Conservation (phyloP, 2,329 filamentous ascomycete species). For the Aulographum hederae region DNA sequence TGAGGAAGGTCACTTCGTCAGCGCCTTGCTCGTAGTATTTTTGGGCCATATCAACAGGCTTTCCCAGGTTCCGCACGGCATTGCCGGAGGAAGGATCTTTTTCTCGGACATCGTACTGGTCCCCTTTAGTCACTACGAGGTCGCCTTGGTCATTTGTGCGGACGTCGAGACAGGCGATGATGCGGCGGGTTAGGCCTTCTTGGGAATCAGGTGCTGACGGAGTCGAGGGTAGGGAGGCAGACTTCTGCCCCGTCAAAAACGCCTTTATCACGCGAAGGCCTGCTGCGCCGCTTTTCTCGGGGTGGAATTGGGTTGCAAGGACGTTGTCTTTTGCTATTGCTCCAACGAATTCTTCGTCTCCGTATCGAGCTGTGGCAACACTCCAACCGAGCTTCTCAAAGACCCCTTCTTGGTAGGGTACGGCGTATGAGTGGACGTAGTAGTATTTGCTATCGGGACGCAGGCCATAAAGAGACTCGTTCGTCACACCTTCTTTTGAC, state of each 20-base stretch:
- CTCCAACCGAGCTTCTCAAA: conserved; percentile 74
- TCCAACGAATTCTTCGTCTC: conserved; percentile 75
- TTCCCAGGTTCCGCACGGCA: conserved; percentile 78
- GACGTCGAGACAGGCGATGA: conserved; percentile 94
- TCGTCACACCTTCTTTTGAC: conserved; percentile 18
- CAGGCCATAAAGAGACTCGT: conserved; percentile 56
- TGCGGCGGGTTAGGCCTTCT: conserved; percentile 71
- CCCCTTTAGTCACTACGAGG: conserved; percentile 92
- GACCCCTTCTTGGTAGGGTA: conserved; percentile 52
- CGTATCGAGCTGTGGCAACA: conserved; percentile 81
- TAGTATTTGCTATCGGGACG: conserved; percentile 83
- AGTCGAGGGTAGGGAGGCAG: conserved; percentile 29
- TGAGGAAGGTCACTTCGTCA: conserved; percentile 92
- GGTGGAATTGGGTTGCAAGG: conserved; percentile 90
- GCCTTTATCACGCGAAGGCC: conserved; percentile 69
- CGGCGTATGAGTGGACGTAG: conserved; percentile 92
- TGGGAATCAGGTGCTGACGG: conserved; percentile 9
- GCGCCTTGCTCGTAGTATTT: conserved; percentile 93
- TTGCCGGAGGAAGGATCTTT: conserved; percentile 43
- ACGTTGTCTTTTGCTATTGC: conserved; percentile 74
- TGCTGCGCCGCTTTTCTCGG: conserved; percentile 87
- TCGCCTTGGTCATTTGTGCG: conserved; percentile 87
- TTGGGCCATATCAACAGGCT: conserved; percentile 86
- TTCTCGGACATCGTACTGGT: conserved; percentile 96
- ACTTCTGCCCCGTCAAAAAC: conserved; percentile 59